Evolutionary conservation across 2,329 filamentous ascomycete species (phyloP).

Genomic region (Sclerotinia nivalis): DNA sequence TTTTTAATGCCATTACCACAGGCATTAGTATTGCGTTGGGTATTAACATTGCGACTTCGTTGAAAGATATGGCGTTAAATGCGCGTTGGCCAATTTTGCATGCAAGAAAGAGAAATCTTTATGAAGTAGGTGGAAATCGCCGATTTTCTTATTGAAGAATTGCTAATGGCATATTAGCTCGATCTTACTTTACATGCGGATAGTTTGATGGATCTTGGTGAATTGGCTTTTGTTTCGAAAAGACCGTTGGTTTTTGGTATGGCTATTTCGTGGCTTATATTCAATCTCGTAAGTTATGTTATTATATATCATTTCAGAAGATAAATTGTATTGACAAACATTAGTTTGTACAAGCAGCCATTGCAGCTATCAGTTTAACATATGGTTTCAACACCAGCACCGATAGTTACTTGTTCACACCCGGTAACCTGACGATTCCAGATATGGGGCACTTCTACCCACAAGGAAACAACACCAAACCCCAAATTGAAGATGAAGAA

Average conservation of each 20-base stretch:
- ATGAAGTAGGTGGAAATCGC: constrained; percentile 42
- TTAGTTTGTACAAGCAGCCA: constrained; percentile 46
- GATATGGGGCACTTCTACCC: constrained; percentile 44
- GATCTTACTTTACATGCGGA: constrained; percentile 41
- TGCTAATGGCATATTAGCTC: constrained; percentile 31
- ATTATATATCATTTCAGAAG: background rate
- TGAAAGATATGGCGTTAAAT: constrained; percentile 49
- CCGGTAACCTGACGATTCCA: constrained; percentile 44
- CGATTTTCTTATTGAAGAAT: constrained; percentile 1
- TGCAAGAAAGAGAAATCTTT: constrained; percentile 42
- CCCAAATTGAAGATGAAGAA: constrained; percentile 41
- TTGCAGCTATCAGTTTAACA: constrained; percentile 47
- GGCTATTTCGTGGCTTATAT: constrained; percentile 39
- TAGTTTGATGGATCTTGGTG: constrained; percentile 39
- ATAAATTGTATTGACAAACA: background rate
- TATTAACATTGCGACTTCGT: constrained; percentile 46
- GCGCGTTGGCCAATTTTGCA: constrained; percentile 51
- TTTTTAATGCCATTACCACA: constrained; percentile 49
- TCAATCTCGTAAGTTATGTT: constrained; percentile 40
- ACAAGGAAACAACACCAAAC: constrained; percentile 33
- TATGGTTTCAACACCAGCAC: constrained; percentile 47
- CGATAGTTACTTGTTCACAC: constrained; percentile 39
- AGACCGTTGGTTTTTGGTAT: constrained; percentile 38
- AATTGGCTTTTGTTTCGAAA: constrained; percentile 38
- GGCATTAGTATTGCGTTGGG: constrained; percentile 47